These are phyloP conservation scores for Intubia oerlemansii DNA, from an alignment of 2,329 filamentous ascomycete species.

Conservation along the genomic window DNA sequence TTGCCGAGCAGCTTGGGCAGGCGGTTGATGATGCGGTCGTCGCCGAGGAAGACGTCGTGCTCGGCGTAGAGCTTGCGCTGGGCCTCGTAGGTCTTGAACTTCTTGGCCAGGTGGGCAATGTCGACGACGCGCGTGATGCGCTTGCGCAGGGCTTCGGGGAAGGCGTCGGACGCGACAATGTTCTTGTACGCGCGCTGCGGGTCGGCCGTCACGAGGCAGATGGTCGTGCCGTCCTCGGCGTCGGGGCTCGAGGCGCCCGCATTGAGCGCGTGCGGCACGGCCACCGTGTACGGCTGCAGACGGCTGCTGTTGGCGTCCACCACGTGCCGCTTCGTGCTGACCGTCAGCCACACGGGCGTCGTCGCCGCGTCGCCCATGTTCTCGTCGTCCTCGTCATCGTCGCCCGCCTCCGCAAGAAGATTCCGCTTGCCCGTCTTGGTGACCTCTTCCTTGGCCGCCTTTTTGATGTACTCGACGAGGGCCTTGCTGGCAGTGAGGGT, in stretches of 20 bases:
- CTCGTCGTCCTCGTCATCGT: slow-evolving; percentile 16
- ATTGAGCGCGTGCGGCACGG: slow-evolving; percentile 57
- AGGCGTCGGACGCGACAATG: slow-evolving; percentile 51
- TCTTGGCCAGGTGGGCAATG: slow-evolving; percentile 55
- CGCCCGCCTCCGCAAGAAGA: slow-evolving; percentile 25
- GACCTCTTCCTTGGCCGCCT: slow-evolving; percentile 25
- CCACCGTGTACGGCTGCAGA: slow-evolving; percentile 68
- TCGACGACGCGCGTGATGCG: slow-evolving; percentile 62
- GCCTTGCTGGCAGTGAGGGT: slow-evolving; percentile 41
- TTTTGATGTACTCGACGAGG: slow-evolving; percentile 39
- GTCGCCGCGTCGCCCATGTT: slow-evolving; percentile 16
- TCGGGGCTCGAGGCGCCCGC: neutral
- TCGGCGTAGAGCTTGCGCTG: slow-evolving; percentile 65
- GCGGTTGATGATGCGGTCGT: slow-evolving; percentile 59
- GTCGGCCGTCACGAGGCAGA: slow-evolving; percentile 63
- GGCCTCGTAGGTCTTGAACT: slow-evolving; percentile 76
- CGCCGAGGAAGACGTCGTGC: slow-evolving; percentile 85
- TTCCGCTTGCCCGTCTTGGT: slow-evolving; percentile 29
- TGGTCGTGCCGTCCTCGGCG: slow-evolving; percentile 38
- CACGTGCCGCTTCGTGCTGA: slow-evolving; percentile 45
- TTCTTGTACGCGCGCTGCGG: slow-evolving; percentile 81
- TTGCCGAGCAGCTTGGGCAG: slow-evolving; percentile 70
- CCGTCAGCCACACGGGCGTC: slow-evolving; percentile 36
- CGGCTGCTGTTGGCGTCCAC: slow-evolving; percentile 42
- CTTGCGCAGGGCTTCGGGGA: slow-evolving; percentile 43